phyloP scores from a whole-genome alignment of 805 yeast genomes.

The Kodamaea hsintzibuensis region DNA sequence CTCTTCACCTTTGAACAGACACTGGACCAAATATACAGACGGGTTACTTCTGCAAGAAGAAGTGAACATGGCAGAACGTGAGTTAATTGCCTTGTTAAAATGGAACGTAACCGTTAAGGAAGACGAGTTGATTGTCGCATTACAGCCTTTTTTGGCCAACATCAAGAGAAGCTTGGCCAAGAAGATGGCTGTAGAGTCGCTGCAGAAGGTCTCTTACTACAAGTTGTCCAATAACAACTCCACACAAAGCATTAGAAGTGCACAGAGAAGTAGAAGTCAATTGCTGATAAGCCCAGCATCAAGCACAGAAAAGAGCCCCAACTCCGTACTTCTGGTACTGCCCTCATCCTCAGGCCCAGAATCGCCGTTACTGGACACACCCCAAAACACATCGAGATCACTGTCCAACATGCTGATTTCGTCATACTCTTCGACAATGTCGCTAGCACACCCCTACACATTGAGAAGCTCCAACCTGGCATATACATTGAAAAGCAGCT shows the following conservation, averaged over 20 bases:
- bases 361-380: constrained; percentile 5
- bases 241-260: not conserved
- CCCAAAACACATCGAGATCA: constrained; percentile 9
- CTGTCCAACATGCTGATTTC: constrained; percentile 15
- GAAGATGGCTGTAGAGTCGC: constrained; percentile 26
- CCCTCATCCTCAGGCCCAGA: constrained; percentile 4
- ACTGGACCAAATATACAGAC: constrained; percentile 92
- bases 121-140: constrained; percentile 65
- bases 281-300: not conserved
- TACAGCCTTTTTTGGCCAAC: constrained; percentile 74
- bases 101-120: constrained; percentile 80
- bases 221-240: constrained; percentile 23
- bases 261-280: constrained; percentile 10
- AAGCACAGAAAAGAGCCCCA: not conserved
- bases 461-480: constrained; percentile 14
- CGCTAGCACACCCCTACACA: constrained; percentile 16
- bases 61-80: constrained; percentile 89
- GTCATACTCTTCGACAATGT: constrained; percentile 19
- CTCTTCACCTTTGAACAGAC: constrained; percentile 91
- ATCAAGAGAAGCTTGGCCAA: constrained; percentile 56
- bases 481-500: constrained; percentile 9
- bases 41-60: constrained; percentile 77
- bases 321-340: constrained; percentile 8
- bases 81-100: constrained; percentile 74
- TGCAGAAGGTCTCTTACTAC: constrained; percentile 31